phyloP scores from a whole-genome alignment of 768 basidiomycete genomes.

The Boletellus sp. region DNA sequence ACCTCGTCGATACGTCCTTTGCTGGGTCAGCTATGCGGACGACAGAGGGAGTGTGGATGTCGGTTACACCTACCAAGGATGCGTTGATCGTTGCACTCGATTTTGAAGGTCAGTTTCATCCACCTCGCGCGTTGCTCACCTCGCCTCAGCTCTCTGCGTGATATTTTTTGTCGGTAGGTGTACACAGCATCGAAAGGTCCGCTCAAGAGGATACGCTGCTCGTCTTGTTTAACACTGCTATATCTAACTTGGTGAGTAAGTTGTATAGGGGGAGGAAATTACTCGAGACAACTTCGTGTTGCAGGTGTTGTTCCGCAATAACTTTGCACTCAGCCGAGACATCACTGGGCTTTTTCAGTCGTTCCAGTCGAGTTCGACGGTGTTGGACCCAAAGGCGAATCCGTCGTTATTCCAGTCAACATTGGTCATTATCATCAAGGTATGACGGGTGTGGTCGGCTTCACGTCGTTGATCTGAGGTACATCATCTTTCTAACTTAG shows the following conservation, averaged over 20 bases:
- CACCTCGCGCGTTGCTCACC: background rate
- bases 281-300: background rate
- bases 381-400: conserved; percentile 57
- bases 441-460: background rate
- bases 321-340: conserved; percentile 58
- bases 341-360: conserved; percentile 60
- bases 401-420: conserved; percentile 57
- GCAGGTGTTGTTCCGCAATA: conserved; percentile 63
- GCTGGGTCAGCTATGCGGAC: conserved; percentile 66
- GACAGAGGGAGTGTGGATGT: conserved; percentile 68
- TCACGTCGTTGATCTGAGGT: background rate
- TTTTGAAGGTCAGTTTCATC: conserved; percentile 47
- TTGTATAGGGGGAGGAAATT: background rate
- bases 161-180: conserved; percentile 32
- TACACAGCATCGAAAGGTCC: conserved; percentile 61
- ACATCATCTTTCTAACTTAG: conserved; percentile 26
- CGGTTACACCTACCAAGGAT: conserved; percentile 56
- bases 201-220: conserved; percentile 61
- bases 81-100: conserved; percentile 55
- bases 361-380: conserved; percentile 54
- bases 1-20: conserved; percentile 61
- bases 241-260: conserved; percentile 58
- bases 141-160: background rate
- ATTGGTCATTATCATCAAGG: conserved; percentile 63
- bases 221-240: conserved; percentile 61